These are phyloP conservation scores for Pseudogymnoascus sp. DNA, from an alignment of 2,329 filamentous ascomycete genomes.

Conservation along the genomic window DNA sequence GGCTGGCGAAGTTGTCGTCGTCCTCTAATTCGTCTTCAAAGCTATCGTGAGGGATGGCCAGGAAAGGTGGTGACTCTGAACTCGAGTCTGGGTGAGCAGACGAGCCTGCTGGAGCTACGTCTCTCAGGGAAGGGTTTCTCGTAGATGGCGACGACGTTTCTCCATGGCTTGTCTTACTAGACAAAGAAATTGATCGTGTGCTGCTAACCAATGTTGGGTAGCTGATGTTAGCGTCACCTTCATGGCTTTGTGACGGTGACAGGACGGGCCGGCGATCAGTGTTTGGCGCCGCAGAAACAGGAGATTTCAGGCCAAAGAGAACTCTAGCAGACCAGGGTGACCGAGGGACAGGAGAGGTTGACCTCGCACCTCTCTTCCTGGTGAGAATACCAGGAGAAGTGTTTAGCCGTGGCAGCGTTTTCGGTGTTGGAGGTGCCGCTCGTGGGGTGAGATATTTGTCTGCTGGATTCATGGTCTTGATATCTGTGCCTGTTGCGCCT, in stretches of 20 bases:
- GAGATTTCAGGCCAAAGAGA: slow-evolving; percentile 25
- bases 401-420: slow-evolving; percentile 35
- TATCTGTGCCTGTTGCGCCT: slow-evolving; percentile 44
- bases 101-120: not conserved
- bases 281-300: slow-evolving; percentile 8
- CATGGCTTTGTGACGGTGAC: slow-evolving; percentile 17
- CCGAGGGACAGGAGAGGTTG: slow-evolving; percentile 21
- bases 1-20: slow-evolving; percentile 55
- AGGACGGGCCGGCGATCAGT: slow-evolving; percentile 21
- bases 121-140: not conserved
- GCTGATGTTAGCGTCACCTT: slow-evolving; percentile 13
- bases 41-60: slow-evolving; percentile 39
- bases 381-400: slow-evolving; percentile 34
- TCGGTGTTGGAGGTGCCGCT: slow-evolving; percentile 44
- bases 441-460: slow-evolving; percentile 69
- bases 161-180: not conserved
- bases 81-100: not conserved
- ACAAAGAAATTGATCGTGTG: not conserved
- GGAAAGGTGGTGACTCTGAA: not conserved
- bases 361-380: slow-evolving; percentile 22
- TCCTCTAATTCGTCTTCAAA: slow-evolving; percentile 44
- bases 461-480: slow-evolving; percentile 68
- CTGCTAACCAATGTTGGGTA: slow-evolving; percentile 12
- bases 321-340: slow-evolving; percentile 24
- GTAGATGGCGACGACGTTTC: not conserved